These are phyloP conservation scores for Fusarium compactum DNA, from an alignment of 2,329 filamentous ascomycete genomes.

Conservation along the genomic window DNA sequence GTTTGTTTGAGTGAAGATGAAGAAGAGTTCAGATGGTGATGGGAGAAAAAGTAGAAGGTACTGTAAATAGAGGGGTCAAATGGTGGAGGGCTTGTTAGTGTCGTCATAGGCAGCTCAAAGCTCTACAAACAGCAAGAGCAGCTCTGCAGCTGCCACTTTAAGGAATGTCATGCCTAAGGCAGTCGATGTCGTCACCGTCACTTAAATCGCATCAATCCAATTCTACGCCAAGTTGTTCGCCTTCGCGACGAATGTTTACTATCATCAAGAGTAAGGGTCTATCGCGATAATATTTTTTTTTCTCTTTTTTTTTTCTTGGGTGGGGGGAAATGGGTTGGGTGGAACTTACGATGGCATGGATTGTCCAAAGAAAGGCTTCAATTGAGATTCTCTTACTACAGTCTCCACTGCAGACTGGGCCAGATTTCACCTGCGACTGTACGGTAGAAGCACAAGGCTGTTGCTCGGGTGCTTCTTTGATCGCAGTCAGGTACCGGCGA, in stretches of 20 bases:
- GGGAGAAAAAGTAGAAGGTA: conserved; percentile 17
- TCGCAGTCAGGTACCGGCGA: background rate
- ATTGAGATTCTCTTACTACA: background rate
- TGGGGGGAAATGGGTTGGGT: conserved; percentile 8
- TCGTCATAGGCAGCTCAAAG: conserved; percentile 31
- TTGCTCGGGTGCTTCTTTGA: background rate
- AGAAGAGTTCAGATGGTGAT: conserved; percentile 3
- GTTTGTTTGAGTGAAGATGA: background rate
- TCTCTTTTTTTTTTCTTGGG: conserved; percentile 11
- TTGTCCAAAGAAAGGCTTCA: conserved; percentile 1
- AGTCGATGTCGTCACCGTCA: conserved; percentile 29
- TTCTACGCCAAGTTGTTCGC: background rate
- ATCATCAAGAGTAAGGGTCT: background rate
- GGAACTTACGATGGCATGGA: conserved; percentile 7
- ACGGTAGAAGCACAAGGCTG: background rate
- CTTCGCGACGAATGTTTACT: background rate
- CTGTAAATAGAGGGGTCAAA: conserved; percentile 30
- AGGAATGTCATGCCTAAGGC: conserved; percentile 18
- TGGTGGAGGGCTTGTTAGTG: conserved; percentile 11
- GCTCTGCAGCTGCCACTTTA: conserved; percentile 7
- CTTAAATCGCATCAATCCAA: background rate
- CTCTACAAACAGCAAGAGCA: conserved; percentile 24
- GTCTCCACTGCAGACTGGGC: background rate
- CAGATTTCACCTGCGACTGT: background rate
- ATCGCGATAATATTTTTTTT: background rate